These are phyloP conservation scores for Rusavskia elegans DNA, from an alignment of 495 filamentous ascomycete species.

Conservation along the genomic window DNA sequence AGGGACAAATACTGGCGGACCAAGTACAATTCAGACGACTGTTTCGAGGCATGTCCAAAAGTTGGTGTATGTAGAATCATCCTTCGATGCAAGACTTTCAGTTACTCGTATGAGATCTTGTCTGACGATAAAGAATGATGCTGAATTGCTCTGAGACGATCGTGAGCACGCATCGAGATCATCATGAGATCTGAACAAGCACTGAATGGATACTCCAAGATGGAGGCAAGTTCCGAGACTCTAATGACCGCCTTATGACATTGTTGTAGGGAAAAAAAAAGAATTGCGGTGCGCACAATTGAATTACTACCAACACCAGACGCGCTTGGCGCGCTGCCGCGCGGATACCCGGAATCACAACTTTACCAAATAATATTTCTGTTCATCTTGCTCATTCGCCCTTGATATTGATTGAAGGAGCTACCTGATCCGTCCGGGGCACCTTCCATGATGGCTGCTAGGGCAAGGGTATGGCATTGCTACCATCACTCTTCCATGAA, in stretches of 20 bases:
- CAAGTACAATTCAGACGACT: too few species aligned
- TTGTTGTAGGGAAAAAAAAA: conserved; percentile 46
- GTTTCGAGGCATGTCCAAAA: too few species aligned
- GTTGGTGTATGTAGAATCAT: conserved; percentile 7
- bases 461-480: too few species aligned
- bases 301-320: not conserved
- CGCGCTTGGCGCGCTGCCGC: not conserved
- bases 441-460: too few species aligned
- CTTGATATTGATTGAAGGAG: too few species aligned
- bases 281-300: not conserved
- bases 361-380: too few species aligned
- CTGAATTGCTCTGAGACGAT: conserved; percentile 82
- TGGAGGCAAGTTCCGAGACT: conserved; percentile 87
- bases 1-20: too few species aligned
- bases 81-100: conserved; percentile 30
- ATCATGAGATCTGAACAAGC: conserved; percentile 76
- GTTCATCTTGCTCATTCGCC: too few species aligned
- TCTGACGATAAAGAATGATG: conserved; percentile 37
- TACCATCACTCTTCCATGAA: too few species aligned
- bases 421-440: too few species aligned
- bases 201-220: conserved; percentile 45
- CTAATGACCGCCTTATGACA: conserved; percentile 94
- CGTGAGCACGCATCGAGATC: conserved; percentile 94
- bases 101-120: conserved; percentile 31
- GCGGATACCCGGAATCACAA: too few species aligned